These are phyloP conservation scores for Vitis rupestris DNA, from an alignment of 164 flowering plant genomes.

Conservation along the genomic window DNA sequence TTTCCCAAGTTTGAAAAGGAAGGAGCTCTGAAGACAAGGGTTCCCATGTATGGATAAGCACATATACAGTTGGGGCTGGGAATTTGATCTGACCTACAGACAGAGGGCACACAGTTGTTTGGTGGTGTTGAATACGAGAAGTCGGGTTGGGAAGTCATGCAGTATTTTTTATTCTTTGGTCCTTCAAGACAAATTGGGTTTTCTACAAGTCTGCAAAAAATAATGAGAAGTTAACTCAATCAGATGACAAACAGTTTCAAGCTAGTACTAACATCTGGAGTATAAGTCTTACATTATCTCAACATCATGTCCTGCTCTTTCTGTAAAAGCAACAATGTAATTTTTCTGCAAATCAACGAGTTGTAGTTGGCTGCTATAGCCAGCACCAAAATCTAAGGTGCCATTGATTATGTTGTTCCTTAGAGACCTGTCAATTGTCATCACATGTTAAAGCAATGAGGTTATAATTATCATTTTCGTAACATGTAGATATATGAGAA, in stretches of 20 bases:
- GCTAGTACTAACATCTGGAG: not conserved
- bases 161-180: conserved; percentile 14
- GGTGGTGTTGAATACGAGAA: conserved; percentile 35
- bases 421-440: conserved; percentile 33
- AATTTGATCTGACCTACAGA: conserved; percentile 31
- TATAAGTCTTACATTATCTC: conserved; percentile 35
- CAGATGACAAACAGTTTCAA: too few species aligned
- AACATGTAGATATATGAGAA: too few species aligned
- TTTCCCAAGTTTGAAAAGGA: conserved; percentile 42
- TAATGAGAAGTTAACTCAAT: not conserved
- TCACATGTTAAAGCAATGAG: too few species aligned
- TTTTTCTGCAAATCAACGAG: conserved; percentile 51
- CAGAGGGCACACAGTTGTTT: conserved; percentile 29
- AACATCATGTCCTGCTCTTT: conserved; percentile 5
- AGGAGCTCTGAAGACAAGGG: conserved; percentile 42
- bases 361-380: conserved; percentile 36
- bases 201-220: conserved; percentile 37
- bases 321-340: conserved; percentile 20
- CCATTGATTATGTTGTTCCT: conserved; percentile 48
- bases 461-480: too few species aligned
- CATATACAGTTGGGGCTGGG: conserved; percentile 55
- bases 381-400: conserved; percentile 36
- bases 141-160: conserved; percentile 19
- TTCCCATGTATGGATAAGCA: conserved; percentile 48
- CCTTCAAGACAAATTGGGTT: conserved; percentile 43